Conservation (phyloP, 257 asterid genomes). For the Prunella vulgaris region DNA sequence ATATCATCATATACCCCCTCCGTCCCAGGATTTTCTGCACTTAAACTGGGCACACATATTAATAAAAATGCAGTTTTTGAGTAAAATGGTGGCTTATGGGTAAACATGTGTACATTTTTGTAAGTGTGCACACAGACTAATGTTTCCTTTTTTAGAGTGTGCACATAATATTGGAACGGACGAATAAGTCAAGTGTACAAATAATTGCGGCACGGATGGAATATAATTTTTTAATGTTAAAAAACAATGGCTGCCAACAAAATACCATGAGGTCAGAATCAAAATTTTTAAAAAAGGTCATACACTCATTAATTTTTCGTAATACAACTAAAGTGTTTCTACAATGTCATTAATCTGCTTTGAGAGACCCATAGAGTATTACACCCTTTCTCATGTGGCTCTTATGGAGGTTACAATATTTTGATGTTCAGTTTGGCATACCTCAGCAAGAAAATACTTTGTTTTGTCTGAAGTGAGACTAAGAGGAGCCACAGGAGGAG, state of each 20-base stretch:
- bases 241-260: neutral
- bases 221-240: neutral
- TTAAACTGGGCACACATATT: too few relatives aligned
- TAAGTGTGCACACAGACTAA: too few relatives aligned
- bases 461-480: conserved; percentile 60
- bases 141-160: too few relatives aligned
- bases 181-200: too few relatives aligned
- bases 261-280: neutral
- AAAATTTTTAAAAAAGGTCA: neutral
- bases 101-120: too few relatives aligned
- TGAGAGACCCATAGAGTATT: neutral
- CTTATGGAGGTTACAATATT: neutral
- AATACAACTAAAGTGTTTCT: neutral
- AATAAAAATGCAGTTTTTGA: too few relatives aligned
- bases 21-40: too few relatives aligned
- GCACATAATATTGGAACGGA: too few relatives aligned
- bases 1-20: neutral
- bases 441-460: conserved; percentile 93
- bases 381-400: neutral
- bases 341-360: neutral
- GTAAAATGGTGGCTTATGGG: too few relatives aligned
- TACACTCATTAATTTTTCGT: neutral
- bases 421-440: conserved; percentile 23
- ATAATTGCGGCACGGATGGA: too few relatives aligned
- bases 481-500: conserved; percentile 71